These are phyloP conservation scores for Solanum virginianum DNA, from an alignment of 257 asterid species.

Conservation along the genomic window DNA sequence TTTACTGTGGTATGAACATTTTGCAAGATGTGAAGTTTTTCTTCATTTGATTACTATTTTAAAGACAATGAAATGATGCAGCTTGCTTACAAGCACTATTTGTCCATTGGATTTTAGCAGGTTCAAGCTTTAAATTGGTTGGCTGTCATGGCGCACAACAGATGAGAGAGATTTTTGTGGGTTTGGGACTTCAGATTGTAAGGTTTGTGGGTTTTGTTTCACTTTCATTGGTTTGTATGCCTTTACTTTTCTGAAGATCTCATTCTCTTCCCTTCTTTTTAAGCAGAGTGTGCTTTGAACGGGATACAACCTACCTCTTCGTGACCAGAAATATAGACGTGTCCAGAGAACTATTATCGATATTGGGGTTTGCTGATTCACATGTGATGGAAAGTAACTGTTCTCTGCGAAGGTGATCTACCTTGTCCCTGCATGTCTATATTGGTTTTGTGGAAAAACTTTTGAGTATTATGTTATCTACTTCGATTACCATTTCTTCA, in stretches of 20 bases:
- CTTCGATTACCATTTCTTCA: neutral
- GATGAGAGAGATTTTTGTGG: conserved; percentile 22
- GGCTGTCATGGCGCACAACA: conserved; percentile 23
- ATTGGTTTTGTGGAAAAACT: neutral
- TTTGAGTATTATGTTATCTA: neutral
- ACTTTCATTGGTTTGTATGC: neutral
- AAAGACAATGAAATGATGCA: neutral
- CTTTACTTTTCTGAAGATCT: conserved; percentile 5
- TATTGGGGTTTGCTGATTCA: conserved; percentile 22
- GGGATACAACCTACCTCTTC: conserved; percentile 23
- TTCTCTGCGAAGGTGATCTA: conserved; percentile 31
- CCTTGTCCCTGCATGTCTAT: neutral
- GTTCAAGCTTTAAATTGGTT: conserved; percentile 14
- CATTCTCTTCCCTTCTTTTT: neutral
- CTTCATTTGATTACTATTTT: neutral
- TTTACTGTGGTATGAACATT: conserved; percentile 51
- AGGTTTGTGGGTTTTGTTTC: conserved; percentile 18
- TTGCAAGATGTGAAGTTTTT: conserved; percentile 8
- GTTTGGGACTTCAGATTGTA: conserved; percentile 35
- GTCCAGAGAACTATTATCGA: conserved; percentile 19
- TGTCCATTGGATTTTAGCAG: conserved; percentile 14
- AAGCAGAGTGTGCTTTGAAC: conserved; percentile 26
- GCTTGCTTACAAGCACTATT: neutral
- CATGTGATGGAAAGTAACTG: conserved; percentile 4
- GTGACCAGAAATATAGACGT: conserved; percentile 20